Base-by-base conservation (phyloP, 768 basidiomycete genomes). In the Neoboletus magnificus region DNA sequence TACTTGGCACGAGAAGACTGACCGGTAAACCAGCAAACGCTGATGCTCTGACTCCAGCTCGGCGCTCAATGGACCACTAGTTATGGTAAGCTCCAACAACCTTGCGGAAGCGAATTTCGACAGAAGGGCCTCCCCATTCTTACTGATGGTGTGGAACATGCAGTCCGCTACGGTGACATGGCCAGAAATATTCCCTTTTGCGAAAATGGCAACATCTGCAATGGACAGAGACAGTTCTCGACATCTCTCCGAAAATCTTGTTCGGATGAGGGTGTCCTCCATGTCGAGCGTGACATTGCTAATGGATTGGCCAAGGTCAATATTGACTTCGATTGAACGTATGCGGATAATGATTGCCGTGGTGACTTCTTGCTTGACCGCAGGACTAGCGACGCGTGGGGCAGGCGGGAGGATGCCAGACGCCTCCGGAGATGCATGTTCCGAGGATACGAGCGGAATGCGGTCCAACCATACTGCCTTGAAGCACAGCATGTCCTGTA, bases 401-500 rank as follows among this genome's bases (percentile, higher is more conserved):
- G 63, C 56, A 23, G 62, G 48, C 16, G 63, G 53, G 23, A 57
- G 51, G 22, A 60, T 61, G 42, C 60, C 49, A 43, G 70, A 58
- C 8, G 45, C 50, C 23, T 66, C 64, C 45, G 66, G 54, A 9
- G 59, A 40, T 13, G 67, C 49, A 37, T 63, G 32, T 35, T 72
- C 78, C 37, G 76, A 69, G 20, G 83, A 82, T 63, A 94, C 82
- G 9, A 89, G 74, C 0, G 92, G 91, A 27, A 95, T 91, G 36
- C 85, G 84, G 65, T 95, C 93, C 44, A 96, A 69, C 92, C 93
- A 96, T 13, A 96, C 91, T 6, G 93, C 93, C 70, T 95, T 95
- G 80, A 96, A 93, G 70, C 91, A 94, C 20, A 98, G 78, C 50
- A 95, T 85, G 66, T 97, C 94, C 71, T 95, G 93, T 29, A 97